These are phyloP conservation scores for Peltaster fructicola DNA, from an alignment of 2,329 filamentous ascomycete species.

Conservation along the genomic window DNA sequence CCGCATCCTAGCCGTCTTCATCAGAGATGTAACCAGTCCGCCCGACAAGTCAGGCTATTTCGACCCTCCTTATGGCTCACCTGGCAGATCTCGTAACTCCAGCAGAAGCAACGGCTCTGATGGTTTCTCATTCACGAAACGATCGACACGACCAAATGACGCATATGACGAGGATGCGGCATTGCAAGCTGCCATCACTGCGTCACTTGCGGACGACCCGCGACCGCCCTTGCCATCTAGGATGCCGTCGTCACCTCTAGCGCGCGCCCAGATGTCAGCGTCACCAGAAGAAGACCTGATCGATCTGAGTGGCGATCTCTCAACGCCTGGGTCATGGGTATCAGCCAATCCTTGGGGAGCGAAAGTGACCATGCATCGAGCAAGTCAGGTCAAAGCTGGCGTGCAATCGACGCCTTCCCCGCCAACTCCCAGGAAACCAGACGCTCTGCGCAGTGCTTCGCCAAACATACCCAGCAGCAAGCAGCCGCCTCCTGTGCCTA, in stretches of 20 bases:
- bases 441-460: slow-evolving; percentile 23
- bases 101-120: slow-evolving; percentile 16
- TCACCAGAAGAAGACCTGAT: slow-evolving; percentile 25
- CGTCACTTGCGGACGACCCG: slow-evolving; percentile 23
- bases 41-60: slow-evolving; percentile 55
- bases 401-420: slow-evolving; percentile 15
- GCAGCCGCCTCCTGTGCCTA: slow-evolving; percentile 13
- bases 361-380: slow-evolving; percentile 2
- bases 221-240: slow-evolving; percentile 2
- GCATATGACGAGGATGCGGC: slow-evolving; percentile 30
- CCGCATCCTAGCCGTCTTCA: slow-evolving; percentile 73
- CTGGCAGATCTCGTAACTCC: slow-evolving; percentile 16
- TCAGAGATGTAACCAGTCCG: slow-evolving; percentile 81
- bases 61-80: slow-evolving; percentile 33
- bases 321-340: slow-evolving; percentile 1
- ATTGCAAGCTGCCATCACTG: slow-evolving; percentile 29
- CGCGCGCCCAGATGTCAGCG: slow-evolving; percentile 1
- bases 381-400: slow-evolving; percentile 16
- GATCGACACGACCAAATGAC: slow-evolving; percentile 15
- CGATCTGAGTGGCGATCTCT: slow-evolving; percentile 28
- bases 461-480: slow-evolving; percentile 8
- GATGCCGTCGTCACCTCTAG: slow-evolving; percentile 2
- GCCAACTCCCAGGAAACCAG: slow-evolving; percentile 19
- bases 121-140: slow-evolving; percentile 15
- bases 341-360: not conserved